These are phyloP conservation scores for Leucocoprinus birnbaumii DNA, from an alignment of 768 basidiomycete species.

Conservation along the genomic window DNA sequence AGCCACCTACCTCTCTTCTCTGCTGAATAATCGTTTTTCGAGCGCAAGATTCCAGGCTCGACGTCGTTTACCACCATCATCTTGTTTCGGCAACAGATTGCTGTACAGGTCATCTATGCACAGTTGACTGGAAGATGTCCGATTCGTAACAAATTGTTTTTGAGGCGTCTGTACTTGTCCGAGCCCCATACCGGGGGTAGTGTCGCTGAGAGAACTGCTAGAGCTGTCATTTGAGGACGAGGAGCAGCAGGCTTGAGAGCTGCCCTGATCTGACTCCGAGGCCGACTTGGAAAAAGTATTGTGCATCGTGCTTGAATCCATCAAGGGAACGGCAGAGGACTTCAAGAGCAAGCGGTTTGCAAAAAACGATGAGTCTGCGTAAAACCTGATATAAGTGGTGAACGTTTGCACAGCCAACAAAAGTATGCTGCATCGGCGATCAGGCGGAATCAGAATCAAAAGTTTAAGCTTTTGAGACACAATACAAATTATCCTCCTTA, in stretches of 20 bases:
- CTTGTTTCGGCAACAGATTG: slow-evolving; percentile 62
- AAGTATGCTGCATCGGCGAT: no score
- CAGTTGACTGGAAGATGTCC: slow-evolving; percentile 13
- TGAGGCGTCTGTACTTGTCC: background rate
- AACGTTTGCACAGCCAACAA: no score
- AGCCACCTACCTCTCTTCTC: slow-evolving; percentile 57
- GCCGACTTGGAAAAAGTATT: no score
- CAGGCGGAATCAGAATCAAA: no score
- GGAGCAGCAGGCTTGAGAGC: background rate
- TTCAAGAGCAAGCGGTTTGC: background rate
- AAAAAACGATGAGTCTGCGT: background rate
- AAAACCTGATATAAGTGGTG: no score
- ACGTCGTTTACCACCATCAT: slow-evolving; percentile 61
- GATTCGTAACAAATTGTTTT: slow-evolving; percentile 5
- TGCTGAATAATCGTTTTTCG: slow-evolving; percentile 67
- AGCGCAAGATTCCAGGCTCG: slow-evolving; percentile 79
- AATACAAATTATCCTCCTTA: no score
- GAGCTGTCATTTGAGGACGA: background rate
- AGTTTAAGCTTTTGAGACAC: no score
- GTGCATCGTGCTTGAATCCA: no score
- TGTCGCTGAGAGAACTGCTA: background rate
- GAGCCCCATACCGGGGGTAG: background rate
- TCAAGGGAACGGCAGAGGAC: background rate
- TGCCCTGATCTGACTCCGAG: background rate
- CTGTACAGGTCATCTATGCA: slow-evolving; percentile 64